Evolutionary conservation across 2,329 filamentous ascomycete genomes (phyloP).

Genomic region (Neoascochyta sp.): DNA sequence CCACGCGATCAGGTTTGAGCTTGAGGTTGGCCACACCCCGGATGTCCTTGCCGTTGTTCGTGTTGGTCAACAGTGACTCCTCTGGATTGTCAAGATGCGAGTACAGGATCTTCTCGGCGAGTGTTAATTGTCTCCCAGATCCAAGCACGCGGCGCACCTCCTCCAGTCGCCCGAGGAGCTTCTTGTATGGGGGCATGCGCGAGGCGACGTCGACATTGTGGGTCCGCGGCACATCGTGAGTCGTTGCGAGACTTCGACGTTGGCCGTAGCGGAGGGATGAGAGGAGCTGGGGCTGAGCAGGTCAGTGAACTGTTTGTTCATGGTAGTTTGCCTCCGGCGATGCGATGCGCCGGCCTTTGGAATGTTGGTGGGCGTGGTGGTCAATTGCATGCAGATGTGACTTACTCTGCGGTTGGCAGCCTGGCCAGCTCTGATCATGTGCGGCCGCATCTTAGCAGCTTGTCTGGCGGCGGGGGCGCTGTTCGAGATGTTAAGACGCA

Average conservation of each 20-base stretch:
- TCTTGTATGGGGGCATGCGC: conserved; percentile 74
- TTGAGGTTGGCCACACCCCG: conserved; percentile 89
- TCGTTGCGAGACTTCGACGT: conserved; percentile 34
- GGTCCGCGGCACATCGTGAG: conserved; percentile 22
- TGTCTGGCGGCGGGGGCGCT: conserved; percentile 16
- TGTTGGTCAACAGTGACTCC: conserved; percentile 78
- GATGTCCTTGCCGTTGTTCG: conserved; percentile 77
- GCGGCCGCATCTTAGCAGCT: conserved; percentile 32
- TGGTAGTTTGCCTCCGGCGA: conserved; percentile 1
- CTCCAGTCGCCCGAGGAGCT: conserved; percentile 71
- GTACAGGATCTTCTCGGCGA: conserved; percentile 98
- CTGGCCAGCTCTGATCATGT: conserved; percentile 31
- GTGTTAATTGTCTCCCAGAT: conserved; percentile 62
- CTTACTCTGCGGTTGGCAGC: conserved; percentile 33
- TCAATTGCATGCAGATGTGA: conserved; percentile 4
- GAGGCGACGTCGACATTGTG: conserved; percentile 44
- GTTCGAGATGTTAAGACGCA: conserved; percentile 14
- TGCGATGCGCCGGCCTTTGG: neutral
- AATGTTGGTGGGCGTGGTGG: neutral
- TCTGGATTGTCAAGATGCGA: conserved; percentile 87
- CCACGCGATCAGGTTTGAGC: conserved; percentile 94
- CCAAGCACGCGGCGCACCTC: conserved; percentile 73
- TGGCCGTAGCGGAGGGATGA: conserved; percentile 12
- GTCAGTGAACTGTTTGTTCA: conserved; percentile 8
- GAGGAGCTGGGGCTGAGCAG: conserved; percentile 23